A percentile compares a stretch with the other conserved stretches of the same genome.
These are phyloP conservation scores for Podospora fimiseda DNA, from an alignment of 495 filamentous ascomycete species.

Conservation along the genomic window DNA sequence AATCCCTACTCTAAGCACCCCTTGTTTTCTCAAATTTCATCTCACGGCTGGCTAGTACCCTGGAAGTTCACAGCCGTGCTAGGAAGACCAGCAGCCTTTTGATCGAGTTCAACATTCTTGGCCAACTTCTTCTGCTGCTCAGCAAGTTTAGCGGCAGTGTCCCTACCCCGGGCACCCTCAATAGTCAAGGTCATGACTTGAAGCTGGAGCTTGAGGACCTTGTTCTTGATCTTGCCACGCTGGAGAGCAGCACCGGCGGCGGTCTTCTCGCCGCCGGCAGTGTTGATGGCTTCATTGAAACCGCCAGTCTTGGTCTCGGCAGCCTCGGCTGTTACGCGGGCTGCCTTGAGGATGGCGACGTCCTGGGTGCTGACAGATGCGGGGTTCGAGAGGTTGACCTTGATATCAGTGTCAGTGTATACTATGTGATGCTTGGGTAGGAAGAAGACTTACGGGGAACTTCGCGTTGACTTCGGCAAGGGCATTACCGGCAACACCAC, in stretches of 20 bases:
- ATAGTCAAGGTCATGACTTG: constrained; percentile 30
- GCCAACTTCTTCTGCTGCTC: constrained; percentile 38
- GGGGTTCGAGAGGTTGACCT: constrained; percentile 34
- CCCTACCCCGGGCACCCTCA: constrained; percentile 31
- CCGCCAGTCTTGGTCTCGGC: constrained; percentile 35
- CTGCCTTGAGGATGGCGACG: constrained; percentile 34
- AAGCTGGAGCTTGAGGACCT: constrained; percentile 46
- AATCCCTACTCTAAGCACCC: too few relatives aligned
- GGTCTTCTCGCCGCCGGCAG: constrained; percentile 28
- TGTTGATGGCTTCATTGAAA: constrained; percentile 40
- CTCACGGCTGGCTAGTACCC: constrained; percentile 13
- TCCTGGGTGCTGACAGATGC: constrained; percentile 31
- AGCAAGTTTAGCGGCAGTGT: constrained; percentile 28
- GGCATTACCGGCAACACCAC: constrained; percentile 38
- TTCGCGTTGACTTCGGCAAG: constrained; percentile 37
- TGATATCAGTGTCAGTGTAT: too few relatives aligned
- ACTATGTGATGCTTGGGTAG: too few relatives aligned
- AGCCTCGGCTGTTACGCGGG: constrained; percentile 31
- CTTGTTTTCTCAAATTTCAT: too few relatives aligned
- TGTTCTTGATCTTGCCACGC: constrained; percentile 50
- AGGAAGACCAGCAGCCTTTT: constrained; percentile 30
- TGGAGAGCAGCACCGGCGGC: constrained; percentile 31
- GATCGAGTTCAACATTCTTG: constrained; percentile 39
- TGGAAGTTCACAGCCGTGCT: constrained; percentile 29
- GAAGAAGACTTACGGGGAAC: constrained; percentile 37